Percentiles rank a stretch among this genome's conserved stretches.
Evolutionary conservation across 768 basidiomycete species (phyloP).

Genomic region (Tylopilus intermedius): DNA sequence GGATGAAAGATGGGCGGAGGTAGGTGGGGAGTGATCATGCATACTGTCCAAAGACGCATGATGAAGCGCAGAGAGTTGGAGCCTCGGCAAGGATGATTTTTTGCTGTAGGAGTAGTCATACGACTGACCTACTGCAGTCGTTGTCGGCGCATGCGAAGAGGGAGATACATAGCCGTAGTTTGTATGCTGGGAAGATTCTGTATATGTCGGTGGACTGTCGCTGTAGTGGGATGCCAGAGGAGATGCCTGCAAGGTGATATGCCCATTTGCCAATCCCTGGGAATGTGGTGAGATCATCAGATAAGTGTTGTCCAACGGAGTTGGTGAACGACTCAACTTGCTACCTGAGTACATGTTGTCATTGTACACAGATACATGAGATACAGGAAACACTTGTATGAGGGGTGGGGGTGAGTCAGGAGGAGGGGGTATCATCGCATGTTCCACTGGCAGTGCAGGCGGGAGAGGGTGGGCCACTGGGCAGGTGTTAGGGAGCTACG

Average conservation of each 20-base stretch:
- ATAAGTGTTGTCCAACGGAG: conserved; percentile 42
- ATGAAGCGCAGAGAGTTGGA: conserved; percentile 28
- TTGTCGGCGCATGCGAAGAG: conserved; percentile 20
- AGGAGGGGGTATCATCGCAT: conserved; percentile 37
- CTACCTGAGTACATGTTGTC: conserved; percentile 30
- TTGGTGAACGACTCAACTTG: conserved; percentile 40
- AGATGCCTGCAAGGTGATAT: conserved; percentile 27
- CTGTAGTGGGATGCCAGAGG: conserved; percentile 27
- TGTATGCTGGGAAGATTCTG: conserved; percentile 30
- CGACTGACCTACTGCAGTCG: conserved; percentile 24
- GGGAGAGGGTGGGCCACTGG: conserved; percentile 25
- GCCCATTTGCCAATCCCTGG: conserved; percentile 35
- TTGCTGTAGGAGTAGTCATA: conserved; percentile 30
- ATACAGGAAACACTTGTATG: conserved; percentile 37
- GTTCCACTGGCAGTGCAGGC: conserved; percentile 46
- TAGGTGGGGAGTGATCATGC: conserved; percentile 29
- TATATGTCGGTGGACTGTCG: conserved; percentile 29
- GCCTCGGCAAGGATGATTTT: conserved; percentile 27
- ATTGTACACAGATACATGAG: conserved; percentile 20
- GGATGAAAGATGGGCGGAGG: conserved; percentile 30
- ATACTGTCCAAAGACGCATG: conserved; percentile 26
- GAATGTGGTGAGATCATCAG: conserved; percentile 32
- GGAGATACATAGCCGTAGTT: conserved; percentile 28
- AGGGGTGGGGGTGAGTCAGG: conserved; percentile 56
- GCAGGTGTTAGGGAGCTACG: conserved; percentile 23